These are phyloP conservation scores for Scedosporium aurantiacum DNA, from an alignment of 2,329 filamentous ascomycete species.

Conservation along the genomic window DNA sequence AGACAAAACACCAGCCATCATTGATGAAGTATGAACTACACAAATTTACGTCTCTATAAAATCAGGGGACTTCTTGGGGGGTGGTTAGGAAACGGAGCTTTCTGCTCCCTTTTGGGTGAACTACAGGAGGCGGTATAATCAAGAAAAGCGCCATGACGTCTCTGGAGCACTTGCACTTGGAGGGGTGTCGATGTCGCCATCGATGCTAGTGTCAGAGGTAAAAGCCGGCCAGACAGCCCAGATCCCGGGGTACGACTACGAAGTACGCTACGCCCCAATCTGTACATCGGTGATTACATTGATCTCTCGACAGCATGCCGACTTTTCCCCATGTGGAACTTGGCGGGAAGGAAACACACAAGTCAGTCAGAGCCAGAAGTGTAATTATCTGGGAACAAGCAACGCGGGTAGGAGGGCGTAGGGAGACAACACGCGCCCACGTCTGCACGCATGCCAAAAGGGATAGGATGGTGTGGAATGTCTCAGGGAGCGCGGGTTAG, in stretches of 20 bases:
- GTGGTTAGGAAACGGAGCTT: not conserved
- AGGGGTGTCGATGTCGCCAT: slow-evolving; percentile 18
- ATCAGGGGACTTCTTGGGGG: not conserved
- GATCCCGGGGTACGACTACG: too few relatives aligned
- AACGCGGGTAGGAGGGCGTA: too few relatives aligned
- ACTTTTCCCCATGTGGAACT: not conserved
- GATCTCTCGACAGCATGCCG: too few relatives aligned
- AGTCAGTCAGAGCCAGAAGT: too few relatives aligned
- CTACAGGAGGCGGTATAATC: not conserved
- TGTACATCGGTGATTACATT: too few relatives aligned
- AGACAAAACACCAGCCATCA: not conserved
- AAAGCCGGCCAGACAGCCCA: not conserved
- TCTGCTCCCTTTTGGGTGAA: not conserved
- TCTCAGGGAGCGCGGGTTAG: too few relatives aligned
- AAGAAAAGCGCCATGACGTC: slow-evolving; percentile 4
- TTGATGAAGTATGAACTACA: not conserved
- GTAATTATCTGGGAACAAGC: too few relatives aligned
- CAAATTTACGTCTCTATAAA: not conserved
- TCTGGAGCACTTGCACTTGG: slow-evolving; percentile 5
- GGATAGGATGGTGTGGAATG: too few relatives aligned
- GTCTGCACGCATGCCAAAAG: too few relatives aligned
- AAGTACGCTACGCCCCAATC: too few relatives aligned
- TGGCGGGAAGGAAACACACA: too few relatives aligned
- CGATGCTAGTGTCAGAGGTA: slow-evolving; percentile 9
- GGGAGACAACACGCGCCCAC: too few relatives aligned